Evolutionary conservation across 768 basidiomycete species (phyloP).

Genomic region (Phaeotremella skinneri): DNA sequence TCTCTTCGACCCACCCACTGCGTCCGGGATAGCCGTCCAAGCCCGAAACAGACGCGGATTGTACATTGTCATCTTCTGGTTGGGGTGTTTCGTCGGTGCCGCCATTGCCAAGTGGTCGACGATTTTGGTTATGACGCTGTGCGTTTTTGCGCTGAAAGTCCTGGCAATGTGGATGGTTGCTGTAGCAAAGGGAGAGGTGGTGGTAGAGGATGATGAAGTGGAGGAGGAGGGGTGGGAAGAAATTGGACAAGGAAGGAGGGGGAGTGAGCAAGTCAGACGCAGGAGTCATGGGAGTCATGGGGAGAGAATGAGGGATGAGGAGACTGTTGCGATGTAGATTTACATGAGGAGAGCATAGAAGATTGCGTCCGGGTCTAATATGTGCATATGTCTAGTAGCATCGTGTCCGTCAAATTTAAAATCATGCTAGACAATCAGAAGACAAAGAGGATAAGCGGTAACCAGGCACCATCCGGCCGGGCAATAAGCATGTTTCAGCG

Average conservation of each 20-base stretch:
- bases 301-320: not conserved
- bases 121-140: slow-evolving; percentile 8
- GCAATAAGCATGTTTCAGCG: no score
- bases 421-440: no score
- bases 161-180: slow-evolving; percentile 7
- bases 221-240: not conserved
- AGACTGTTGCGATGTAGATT: not conserved
- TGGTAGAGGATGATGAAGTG: not conserved
- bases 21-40: not conserved
- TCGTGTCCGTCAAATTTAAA: no score
- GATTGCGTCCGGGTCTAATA: no score
- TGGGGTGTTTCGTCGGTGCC: slow-evolving; percentile 18
- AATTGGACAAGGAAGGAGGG: not conserved
- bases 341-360: not conserved
- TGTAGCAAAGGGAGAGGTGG: slow-evolving; percentile 3
- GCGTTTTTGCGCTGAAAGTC: slow-evolving; percentile 18
- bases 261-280: slow-evolving; percentile 6
- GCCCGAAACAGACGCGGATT: slow-evolving; percentile 25
- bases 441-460: no score
- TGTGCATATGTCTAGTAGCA: no score
- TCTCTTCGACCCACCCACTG: slow-evolving; percentile 15
- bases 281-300: not conserved
- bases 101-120: slow-evolving; percentile 7
- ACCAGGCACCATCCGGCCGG: no score
- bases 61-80: slow-evolving; percentile 32